Base-by-base conservation (phyloP, 148 eudicot genomes). In the Persicaria tinctoria region DNA sequence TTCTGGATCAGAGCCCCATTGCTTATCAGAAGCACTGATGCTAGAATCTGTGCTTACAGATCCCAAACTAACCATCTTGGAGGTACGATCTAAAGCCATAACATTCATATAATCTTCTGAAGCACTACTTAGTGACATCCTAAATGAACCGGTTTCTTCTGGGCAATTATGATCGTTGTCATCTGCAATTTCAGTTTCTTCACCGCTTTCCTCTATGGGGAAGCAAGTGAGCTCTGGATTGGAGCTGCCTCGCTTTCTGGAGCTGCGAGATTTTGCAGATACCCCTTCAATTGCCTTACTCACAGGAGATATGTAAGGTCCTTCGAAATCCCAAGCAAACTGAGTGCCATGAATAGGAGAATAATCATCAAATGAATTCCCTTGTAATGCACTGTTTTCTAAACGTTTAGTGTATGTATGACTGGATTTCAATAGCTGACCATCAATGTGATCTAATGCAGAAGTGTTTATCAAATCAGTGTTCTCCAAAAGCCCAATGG, bases 211-310 rank as follows among this genome's bases (percentile, higher is more conserved):
- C 81, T 89, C 83, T 79, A 95, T 92, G 50, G 91, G 89, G 77
- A 92, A 92, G 84, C 97, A 92, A 62, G 86, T 86, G 70, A 89
- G 88, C 75, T 89, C 97, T 60, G 92, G 87, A 76, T 90, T 88
- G 70, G 82, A 85, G 83, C 87, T 88, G 50, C 72, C 80, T 56
- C 77, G 72, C 84, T 84, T 88, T 74, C 64, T 90, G 49, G 97
- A 96, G 79, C 90, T 82, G 78, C 83, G 77, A 63, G 89, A 83
- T 73, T 83, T 86, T 73, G 83, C 83, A 74, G 94, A 51, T 14
- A 83, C 66, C 51, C 85, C 80, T 57, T 86, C 90, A 82, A 86
- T 85, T 13, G 80, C 76, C 77, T 82, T 92, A 47, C 88, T 83
- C 48, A 84, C 77, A 27, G 97, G 96, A 79, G 97, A 88, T 69